These are phyloP conservation scores for Naematelia encephala DNA, from an alignment of 768 basidiomycete species.

Conservation along the genomic window DNA sequence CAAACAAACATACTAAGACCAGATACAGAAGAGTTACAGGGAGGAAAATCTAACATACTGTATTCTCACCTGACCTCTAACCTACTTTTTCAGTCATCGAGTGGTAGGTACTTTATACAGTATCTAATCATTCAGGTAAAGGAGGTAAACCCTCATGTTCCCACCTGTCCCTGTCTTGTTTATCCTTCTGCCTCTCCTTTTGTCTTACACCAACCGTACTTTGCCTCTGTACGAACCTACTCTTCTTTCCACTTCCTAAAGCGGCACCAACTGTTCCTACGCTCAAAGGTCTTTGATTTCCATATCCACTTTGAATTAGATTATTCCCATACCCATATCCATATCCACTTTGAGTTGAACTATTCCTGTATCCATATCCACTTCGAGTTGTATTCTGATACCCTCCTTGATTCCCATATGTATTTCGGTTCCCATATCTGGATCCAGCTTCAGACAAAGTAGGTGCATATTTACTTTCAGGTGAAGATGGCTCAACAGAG, in stretches of 20 bases:
- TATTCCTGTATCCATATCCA: neutral
- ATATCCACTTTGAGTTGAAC: neutral
- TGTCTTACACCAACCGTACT: neutral
- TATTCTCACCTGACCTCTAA: neutral
- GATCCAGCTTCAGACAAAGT: too few species aligned
- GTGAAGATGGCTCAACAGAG: neutral
- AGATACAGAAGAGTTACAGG: too few species aligned
- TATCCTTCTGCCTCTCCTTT: neutral
- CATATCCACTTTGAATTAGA: neutral
- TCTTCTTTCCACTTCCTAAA: conserved; percentile 20
- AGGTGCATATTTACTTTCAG: neutral
- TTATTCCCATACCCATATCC: neutral
- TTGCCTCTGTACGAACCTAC: neutral
- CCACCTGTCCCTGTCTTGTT: neutral
- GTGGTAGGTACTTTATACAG: neutral
- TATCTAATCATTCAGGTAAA: neutral
- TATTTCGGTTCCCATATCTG: too few species aligned
- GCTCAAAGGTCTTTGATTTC: neutral
- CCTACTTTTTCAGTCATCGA: too few species aligned
- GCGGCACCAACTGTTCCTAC: conserved; percentile 12
- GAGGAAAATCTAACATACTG: too few species aligned
- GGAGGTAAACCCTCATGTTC: neutral
- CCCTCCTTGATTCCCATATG: too few species aligned
- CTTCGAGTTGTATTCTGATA: too few species aligned
- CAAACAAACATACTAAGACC: too few species aligned